Evolutionary conservation across 768 basidiomycete genomes (phyloP).

Genomic region (Roridomyces roridus): DNA sequence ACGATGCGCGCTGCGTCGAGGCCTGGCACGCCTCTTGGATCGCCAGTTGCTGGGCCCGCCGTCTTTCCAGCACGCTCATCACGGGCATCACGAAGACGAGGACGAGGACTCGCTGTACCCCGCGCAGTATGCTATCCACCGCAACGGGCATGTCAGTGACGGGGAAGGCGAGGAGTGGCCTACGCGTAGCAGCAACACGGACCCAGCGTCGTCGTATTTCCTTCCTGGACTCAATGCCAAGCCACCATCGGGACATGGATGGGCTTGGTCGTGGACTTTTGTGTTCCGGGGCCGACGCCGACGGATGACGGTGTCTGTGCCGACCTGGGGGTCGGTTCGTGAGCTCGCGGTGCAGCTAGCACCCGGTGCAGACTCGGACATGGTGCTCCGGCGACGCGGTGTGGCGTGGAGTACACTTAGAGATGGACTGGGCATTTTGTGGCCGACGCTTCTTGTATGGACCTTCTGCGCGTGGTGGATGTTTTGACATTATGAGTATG

Average conservation of each 20-base stretch:
- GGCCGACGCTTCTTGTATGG: constrained; percentile 44
- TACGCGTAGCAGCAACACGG: constrained; percentile 37
- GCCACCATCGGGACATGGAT: constrained; percentile 26
- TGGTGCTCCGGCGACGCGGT: constrained; percentile 32
- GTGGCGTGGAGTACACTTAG: constrained; percentile 40
- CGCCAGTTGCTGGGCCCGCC: constrained; percentile 39
- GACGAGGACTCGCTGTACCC: constrained; percentile 57
- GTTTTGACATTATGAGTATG: constrained; percentile 23
- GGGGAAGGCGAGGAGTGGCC: constrained; percentile 39
- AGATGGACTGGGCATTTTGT: constrained; percentile 47
- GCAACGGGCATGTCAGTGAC: constrained; percentile 37
- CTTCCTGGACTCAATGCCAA: constrained; percentile 43
- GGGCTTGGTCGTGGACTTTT: constrained; percentile 60
- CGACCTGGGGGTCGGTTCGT: constrained; percentile 35
- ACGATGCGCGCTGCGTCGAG: constrained; percentile 49
- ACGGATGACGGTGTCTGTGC: constrained; percentile 55
- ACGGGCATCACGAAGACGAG: constrained; percentile 45
- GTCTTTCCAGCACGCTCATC: constrained; percentile 25
- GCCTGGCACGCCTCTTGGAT: constrained; percentile 47
- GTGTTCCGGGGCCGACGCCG: constrained; percentile 59
- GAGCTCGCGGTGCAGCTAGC: constrained; percentile 24
- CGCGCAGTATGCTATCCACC: constrained; percentile 51
- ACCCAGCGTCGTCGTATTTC: constrained; percentile 36
- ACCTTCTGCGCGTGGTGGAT: constrained; percentile 45
- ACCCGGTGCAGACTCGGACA: constrained; percentile 17